phyloP scores from a whole-genome alignment of 352 stramenopile genomes.

The Thraustotheca clavata region DNA sequence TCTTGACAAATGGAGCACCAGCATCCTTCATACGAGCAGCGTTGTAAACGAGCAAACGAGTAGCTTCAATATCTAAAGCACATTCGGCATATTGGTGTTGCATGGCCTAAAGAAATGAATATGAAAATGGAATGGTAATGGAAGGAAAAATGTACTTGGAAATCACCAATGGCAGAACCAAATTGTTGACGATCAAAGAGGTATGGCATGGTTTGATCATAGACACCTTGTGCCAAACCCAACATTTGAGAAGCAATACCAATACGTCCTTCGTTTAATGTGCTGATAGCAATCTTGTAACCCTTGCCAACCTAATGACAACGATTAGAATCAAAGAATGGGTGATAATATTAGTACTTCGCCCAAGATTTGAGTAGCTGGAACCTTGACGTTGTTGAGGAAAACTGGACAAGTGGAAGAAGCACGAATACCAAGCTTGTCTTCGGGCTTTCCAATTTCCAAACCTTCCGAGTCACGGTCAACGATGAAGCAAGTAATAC shows the following conservation, averaged over 20 bases:
- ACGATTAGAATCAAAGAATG: not conserved
- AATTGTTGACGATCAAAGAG: slow-evolving; percentile 95
- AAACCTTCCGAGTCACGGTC: slow-evolving; percentile 89
- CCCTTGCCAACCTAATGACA: slow-evolving; percentile 62
- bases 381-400: slow-evolving; percentile 93
- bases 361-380: slow-evolving; percentile 88
- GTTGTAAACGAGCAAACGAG: slow-evolving; percentile 92
- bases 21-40: slow-evolving; percentile 91
- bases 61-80: slow-evolving; percentile 91
- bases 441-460: slow-evolving; percentile 90
- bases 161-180: slow-evolving; percentile 90
- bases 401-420: slow-evolving; percentile 94
- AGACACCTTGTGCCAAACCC: slow-evolving; percentile 92
- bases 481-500: slow-evolving; percentile 98
- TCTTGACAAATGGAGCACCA: slow-evolving; percentile 92
- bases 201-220: slow-evolving; percentile 95
- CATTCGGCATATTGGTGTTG: slow-evolving; percentile 95
- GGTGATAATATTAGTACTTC: slow-evolving; percentile 43
- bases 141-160: too few species aligned
- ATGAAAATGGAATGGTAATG: too few species aligned
- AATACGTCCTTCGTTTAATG: slow-evolving; percentile 94
- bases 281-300: slow-evolving; percentile 98
- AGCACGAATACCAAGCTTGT: slow-evolving; percentile 95
- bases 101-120: too few species aligned
- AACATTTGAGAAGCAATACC: slow-evolving; percentile 97